Base-by-base conservation (phyloP, 2,329 filamentous ascomycete species). In the Dactylellina drechsleri region DNA sequence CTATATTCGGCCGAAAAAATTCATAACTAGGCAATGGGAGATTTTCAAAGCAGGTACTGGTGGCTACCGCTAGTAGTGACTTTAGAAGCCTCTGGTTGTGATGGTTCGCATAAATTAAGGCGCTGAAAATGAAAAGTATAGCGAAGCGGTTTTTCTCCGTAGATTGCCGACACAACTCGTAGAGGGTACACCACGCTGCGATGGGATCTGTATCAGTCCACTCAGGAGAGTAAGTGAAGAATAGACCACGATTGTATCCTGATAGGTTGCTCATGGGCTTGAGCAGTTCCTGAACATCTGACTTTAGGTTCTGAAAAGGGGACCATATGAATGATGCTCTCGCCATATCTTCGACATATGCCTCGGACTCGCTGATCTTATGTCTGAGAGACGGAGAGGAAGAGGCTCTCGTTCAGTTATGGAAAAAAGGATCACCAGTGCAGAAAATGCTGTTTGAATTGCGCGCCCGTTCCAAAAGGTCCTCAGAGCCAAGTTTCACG, bases 381-480 rank as follows among this genome's bases (percentile, higher is more conserved):
- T 74, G 49, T 20, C 70, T 28, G 1, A 53, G 43, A 28, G 1
- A 8, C 7, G 67, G 49, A 23, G 10, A 0, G 3, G 13, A 18
- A n/a, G 45, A 60, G 3, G 47, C 15, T 0, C 13, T 15, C 6
- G 10, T 59, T 8, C 70, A 15, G 28, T 62, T 7, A 0, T 1
- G 0, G 2, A 8, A 4, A 3, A 60, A 41, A 1, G 23, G 12
- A 31, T 74, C 70, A 0, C 62, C 70, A 15, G 20, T 2, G 6
- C 12, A 23, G 28, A 74, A 62, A 8, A 64, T 15, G 20, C 70
- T 74, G 23, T 67, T 67, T 12, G 23, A 20, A 28, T 74, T 62
- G n/a, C 28, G 31, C 13, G 52, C 57, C 15, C 70, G 50, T 15
- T 64, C 26, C 10, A 74, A 20, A 7, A 74, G 62, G 15, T 45